Conservation (phyloP, 2,329 filamentous ascomycete genomes). For the Fusarium sp. region DNA sequence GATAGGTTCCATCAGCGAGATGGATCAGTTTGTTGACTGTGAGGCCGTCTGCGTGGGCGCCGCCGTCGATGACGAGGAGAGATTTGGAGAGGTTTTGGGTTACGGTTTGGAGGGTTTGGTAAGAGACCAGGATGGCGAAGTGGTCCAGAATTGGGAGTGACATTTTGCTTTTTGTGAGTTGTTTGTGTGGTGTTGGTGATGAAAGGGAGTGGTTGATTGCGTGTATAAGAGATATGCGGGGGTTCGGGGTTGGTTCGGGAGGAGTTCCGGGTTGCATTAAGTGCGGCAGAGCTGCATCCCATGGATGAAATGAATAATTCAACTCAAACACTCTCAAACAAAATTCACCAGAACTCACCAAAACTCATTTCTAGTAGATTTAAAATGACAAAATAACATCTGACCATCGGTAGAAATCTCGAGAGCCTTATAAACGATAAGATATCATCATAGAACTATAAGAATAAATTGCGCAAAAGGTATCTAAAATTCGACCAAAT, state of each 20-base stretch:
- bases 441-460: neutral
- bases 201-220: neutral
- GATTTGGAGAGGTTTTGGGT: constrained; percentile 62
- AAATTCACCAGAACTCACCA: no score
- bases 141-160: constrained; percentile 64
- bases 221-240: constrained; percentile 20
- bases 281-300: neutral
- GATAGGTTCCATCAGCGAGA: constrained; percentile 71
- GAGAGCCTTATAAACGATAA: no score
- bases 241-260: constrained; percentile 35
- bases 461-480: neutral
- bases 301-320: neutral
- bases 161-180: neutral
- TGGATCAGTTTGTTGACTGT: constrained; percentile 72
- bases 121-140: constrained; percentile 71
- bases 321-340: neutral
- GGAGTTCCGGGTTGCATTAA: neutral
- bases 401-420: accelerated
- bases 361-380: accelerated
- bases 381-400: neutral
- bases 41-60: constrained; percentile 68
- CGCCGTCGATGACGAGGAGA: constrained; percentile 70
- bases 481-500: neutral
- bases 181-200: neutral
- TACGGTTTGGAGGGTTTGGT: constrained; percentile 57